Evolutionary conservation across 2,329 filamentous ascomycete genomes (phyloP).

Genomic region (Botrytis squamosa): DNA sequence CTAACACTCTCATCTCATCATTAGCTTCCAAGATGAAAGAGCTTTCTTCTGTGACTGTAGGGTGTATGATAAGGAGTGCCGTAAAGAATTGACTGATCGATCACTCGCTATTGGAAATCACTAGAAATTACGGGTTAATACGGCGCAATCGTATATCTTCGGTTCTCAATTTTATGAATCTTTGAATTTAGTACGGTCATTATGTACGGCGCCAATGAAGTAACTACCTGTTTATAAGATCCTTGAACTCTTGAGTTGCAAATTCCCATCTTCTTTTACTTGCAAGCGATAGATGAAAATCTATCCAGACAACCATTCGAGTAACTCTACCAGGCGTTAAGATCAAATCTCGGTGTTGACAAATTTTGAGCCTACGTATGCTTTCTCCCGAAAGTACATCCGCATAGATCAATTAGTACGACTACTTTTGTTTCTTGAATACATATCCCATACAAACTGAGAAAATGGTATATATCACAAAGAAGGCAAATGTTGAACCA

Average conservation of each 20-base stretch:
- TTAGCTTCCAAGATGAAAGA: not conserved
- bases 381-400: not conserved
- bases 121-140: too few relatives aligned
- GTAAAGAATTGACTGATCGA: not conserved
- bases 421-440: not conserved
- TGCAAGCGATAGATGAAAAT: not conserved
- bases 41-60: not conserved
- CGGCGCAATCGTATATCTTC: not conserved
- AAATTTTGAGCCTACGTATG: not conserved
- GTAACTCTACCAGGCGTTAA: not conserved
- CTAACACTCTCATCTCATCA: not conserved
- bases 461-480: not conserved
- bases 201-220: not conserved
- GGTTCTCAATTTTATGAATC: not conserved
- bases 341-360: not conserved
- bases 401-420: not conserved
- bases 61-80: not conserved
- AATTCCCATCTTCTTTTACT: not conserved
- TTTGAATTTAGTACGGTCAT: not conserved
- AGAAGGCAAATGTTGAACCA: not conserved
- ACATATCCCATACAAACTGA: fast-evolving
- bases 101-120: not conserved
- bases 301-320: too few relatives aligned
- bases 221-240: fast-evolving
- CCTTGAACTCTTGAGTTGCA: too few relatives aligned